These are phyloP conservation scores for Macrotyloma uniflorum DNA, from an alignment of 306 rosid species.

Conservation along the genomic window DNA sequence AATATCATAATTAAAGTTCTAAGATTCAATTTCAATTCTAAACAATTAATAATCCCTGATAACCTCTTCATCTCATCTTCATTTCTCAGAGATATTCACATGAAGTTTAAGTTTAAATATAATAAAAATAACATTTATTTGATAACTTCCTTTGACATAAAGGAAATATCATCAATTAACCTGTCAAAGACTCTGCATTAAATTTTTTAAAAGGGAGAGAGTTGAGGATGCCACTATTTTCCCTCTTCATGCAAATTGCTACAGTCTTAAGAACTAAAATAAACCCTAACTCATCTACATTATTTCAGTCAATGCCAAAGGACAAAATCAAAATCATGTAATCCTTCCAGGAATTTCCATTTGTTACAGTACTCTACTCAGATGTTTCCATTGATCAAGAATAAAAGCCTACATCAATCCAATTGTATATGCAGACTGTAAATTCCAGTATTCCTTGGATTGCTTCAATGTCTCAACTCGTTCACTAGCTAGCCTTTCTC, in stretches of 20 bases:
- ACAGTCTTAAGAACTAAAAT: neutral
- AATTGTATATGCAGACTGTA: slow-evolving; percentile 56
- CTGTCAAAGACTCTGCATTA: neutral
- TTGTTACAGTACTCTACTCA: neutral
- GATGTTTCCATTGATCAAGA: neutral
- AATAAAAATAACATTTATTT: too few relatives aligned
- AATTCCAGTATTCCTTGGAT: slow-evolving; percentile 72
- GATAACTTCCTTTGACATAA: neutral
- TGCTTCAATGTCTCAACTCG: slow-evolving; percentile 60
- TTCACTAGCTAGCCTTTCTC: slow-evolving; percentile 64
- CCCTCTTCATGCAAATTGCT: slow-evolving; percentile 4
- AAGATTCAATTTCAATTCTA: too few relatives aligned
- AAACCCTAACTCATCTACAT: slow-evolving; percentile 7
- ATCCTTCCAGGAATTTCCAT: neutral
- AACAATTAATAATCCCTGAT: too few relatives aligned
- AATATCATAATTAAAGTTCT: too few relatives aligned
- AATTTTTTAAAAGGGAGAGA: neutral
- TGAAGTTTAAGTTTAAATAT: too few relatives aligned
- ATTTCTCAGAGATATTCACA: too few relatives aligned
- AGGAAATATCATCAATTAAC: neutral
- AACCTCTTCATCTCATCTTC: too few relatives aligned
- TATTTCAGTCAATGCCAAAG: neutral
- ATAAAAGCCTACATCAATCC: slow-evolving; percentile 48
- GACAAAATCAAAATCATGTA: neutral
- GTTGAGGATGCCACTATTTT: slow-evolving; percentile 6